These are phyloP conservation scores for Fusarium concolor DNA, from an alignment of 2,329 filamentous ascomycete species.

Conservation along the genomic window DNA sequence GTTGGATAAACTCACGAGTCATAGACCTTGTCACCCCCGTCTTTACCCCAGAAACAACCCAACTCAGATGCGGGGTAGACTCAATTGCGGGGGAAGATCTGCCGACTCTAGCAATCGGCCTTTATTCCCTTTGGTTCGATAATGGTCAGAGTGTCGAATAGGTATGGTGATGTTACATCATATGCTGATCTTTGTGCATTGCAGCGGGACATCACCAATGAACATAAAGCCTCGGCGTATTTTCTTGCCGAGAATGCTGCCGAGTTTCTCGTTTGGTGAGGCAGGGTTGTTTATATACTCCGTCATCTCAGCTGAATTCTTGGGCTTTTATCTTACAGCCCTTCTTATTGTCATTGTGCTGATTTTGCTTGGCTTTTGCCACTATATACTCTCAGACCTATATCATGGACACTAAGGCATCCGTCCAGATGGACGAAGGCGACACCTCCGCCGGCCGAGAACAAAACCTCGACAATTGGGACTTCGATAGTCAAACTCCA, in stretches of 20 bases:
- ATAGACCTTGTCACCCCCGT: background rate
- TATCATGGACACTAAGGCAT: constrained; percentile 25
- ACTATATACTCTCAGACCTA: background rate
- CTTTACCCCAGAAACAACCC: constrained; percentile 8
- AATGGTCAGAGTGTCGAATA: background rate
- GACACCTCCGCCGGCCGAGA: background rate
- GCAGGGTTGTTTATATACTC: background rate
- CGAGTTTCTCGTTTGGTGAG: background rate
- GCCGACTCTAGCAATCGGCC: background rate
- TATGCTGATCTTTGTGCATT: background rate
- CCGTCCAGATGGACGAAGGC: constrained; percentile 33
- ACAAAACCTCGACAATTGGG: constrained; percentile 17
- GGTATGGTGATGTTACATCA: constrained; percentile 4
- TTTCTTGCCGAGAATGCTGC: background rate
- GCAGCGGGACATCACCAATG: background rate
- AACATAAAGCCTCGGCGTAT: background rate
- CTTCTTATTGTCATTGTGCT: too few species aligned
- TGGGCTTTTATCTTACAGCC: background rate
- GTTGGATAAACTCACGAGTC: background rate
- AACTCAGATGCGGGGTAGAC: constrained; percentile 5
- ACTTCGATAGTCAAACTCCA: constrained; percentile 26
- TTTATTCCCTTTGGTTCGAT: background rate
- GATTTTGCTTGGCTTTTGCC: too few species aligned
- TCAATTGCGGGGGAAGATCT: constrained; percentile 15
- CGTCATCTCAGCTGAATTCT: background rate